These are phyloP conservation scores for Beauveria brongniartii DNA, from an alignment of 2,329 filamentous ascomycete species.

Conservation along the genomic window DNA sequence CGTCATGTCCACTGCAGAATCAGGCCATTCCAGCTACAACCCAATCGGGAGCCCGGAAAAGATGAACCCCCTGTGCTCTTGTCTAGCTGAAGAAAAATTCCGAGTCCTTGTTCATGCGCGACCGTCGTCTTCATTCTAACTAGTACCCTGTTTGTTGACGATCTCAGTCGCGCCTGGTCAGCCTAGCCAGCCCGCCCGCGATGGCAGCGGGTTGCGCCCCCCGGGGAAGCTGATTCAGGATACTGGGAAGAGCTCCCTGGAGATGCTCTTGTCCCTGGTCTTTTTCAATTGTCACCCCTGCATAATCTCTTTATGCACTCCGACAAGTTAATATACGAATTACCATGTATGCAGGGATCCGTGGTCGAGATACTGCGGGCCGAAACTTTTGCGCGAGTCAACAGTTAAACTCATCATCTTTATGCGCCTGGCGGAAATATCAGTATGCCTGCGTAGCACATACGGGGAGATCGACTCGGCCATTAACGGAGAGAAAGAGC, in stretches of 20 bases:
- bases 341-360: constrained; percentile 7
- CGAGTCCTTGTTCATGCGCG: not conserved
- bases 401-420: not conserved
- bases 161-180: not conserved
- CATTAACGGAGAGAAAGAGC: not conserved
- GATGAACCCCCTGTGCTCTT: not conserved
- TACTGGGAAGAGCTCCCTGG: not conserved
- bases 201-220: not conserved
- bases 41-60: not conserved
- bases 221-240: not conserved
- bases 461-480: constrained; percentile 6
- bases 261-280: not conserved
- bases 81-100: not conserved
- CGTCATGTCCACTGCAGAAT: not conserved
- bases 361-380: constrained; percentile 6
- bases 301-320: not conserved
- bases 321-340: not conserved
- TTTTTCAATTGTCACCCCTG: not conserved
- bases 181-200: not conserved
- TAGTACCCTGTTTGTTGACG: not conserved
- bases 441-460: not conserved
- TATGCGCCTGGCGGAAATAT: not conserved
- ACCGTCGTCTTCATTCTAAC: not conserved
- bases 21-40: not conserved
- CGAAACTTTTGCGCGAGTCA: not conserved